Evolutionary conservation across 2,329 filamentous ascomycete species (phyloP), one percentile per base, ranked within the genome.

Genomic region (Endoconidiophora polonica): DNA sequence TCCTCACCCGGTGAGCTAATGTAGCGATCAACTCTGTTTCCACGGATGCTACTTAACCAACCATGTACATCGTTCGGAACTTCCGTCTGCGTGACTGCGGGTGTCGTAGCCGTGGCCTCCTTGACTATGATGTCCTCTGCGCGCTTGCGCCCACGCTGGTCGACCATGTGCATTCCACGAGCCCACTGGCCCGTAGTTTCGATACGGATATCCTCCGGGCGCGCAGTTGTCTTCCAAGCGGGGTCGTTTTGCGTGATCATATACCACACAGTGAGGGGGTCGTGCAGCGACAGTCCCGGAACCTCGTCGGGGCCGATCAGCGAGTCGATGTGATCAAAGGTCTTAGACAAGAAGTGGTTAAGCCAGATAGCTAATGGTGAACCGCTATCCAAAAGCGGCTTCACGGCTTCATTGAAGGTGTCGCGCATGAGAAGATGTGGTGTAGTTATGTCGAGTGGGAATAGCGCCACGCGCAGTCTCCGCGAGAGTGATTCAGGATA

Each of bases 181-280:
- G 88, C 94, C 91, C 91, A 98, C 68, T 96, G 91, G 1, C 90
- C 91, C 2, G 76, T 68, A 0, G 87, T 93, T 66, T 98, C 91
- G 39, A 98, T 71, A 18, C 91, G 75, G 50, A 98, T 81, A 62
- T 98, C 91, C 63, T 94, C 83, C 0, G 70, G 77, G 52, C 72
- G 68, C 12, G 67, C 63, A 1, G 74, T 69, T 14, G 68, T 61
- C 62, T 70, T 72, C 79, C 79, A 83, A 26, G 62, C 64, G 16
- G 74, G 68, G 52, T 78, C 67, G 54, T 70, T 73, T 54, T 65
- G 68, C 5, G 78, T 81, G 52, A 88, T 62, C 62, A 81, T 76
- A 63, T 88, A 88, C 82, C 83, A 90, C 36, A 90, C 70, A 50
- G 79, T 83, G 54, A 90, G 65, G 3, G 84, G 84, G 60, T 91